These are phyloP conservation scores for Penicillium occitanis DNA, from an alignment of 2,329 filamentous ascomycete genomes.

Conservation along the genomic window DNA sequence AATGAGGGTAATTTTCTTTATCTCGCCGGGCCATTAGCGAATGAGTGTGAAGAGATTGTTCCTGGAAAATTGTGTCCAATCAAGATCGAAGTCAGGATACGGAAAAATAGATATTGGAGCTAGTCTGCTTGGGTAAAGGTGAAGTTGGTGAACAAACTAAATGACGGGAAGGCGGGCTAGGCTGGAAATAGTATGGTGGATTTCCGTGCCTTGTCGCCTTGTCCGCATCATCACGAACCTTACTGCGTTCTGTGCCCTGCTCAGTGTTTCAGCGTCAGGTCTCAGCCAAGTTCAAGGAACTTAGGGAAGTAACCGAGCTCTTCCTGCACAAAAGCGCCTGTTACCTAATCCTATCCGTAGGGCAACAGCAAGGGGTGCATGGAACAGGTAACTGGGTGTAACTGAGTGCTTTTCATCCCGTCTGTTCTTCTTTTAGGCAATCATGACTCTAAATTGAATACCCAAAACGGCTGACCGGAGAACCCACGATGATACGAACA, in stretches of 20 bases:
- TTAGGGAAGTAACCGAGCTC: not conserved
- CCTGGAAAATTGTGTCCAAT: conserved; percentile 15
- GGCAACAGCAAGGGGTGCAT: not conserved
- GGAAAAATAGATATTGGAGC: not conserved
- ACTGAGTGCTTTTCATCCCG: not conserved
- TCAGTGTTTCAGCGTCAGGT: not conserved
- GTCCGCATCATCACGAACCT: not conserved
- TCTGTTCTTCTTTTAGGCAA: conserved; percentile 3
- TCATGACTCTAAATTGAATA: conserved; percentile 15
- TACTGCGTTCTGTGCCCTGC: not conserved
- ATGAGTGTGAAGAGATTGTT: conserved; percentile 12
- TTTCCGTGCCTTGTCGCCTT: conserved; percentile 2
- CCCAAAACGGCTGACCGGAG: conserved; percentile 22
- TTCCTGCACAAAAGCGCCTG: not conserved
- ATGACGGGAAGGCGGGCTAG: conserved; percentile 9
- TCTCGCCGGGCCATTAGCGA: conserved; percentile 3
- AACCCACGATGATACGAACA: not conserved
- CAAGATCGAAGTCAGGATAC: not conserved
- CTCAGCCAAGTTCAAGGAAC: not conserved
- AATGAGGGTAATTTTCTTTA: conserved; percentile 2
- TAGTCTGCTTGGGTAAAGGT: not conserved
- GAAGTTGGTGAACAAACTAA: not conserved
- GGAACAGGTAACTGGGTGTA: not conserved
- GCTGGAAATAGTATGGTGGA: not conserved
- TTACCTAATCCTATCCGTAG: not conserved